Base-by-base conservation (phyloP, 768 basidiomycete genomes). In the Leucocoprinus birnbaumii region DNA sequence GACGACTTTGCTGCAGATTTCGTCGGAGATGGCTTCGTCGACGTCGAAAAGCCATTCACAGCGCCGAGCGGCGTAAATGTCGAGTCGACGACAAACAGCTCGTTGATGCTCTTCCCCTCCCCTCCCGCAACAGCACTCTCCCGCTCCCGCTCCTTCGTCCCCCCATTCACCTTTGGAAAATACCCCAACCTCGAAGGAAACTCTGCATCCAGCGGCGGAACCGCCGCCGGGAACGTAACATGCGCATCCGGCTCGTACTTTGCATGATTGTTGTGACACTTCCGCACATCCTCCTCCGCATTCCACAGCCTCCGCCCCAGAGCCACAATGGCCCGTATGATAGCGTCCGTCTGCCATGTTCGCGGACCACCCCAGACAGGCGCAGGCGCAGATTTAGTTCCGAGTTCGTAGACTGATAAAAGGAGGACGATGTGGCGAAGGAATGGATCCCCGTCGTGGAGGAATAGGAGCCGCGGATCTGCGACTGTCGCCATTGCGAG, bases 281-380 rank as follows among this genome's bases (percentile, higher is more conserved):
- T 27, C 7, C 51, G 35, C 3, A 61, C 52, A 31, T 53, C 60
- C 14, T 81, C 76, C 60, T 85, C 84, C 3, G 81, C 80, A n/a
- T 72, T 73, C 64, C 77, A 76, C 76, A 84, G 80, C 59, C 83
- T 71, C 42, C 75, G 70, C 1, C 79, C 81, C 50, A 86, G 68
- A 27, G 71, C 71, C 24, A 71, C 70, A 55, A 86, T 71, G 16
- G 75, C 78, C 46, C 79, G 75, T 26, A 80, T 66, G 61, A 86
- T 83, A 58, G 71, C 69, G 41, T 84, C 80, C 19, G 79, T 84
- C 62, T 82, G 79, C 80, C 76, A 80, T 65, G 80, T 76, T 43
- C 67, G 51, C 9, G 79, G 77, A 2, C 84, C 84, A 54, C 65
- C 60, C 66, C 82, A 84, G 27, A 71, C 69, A 26, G 82, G 80